Conservation (phyloP, 768 basidiomycete genomes). For the Podaxis carcinomalis region DNA sequence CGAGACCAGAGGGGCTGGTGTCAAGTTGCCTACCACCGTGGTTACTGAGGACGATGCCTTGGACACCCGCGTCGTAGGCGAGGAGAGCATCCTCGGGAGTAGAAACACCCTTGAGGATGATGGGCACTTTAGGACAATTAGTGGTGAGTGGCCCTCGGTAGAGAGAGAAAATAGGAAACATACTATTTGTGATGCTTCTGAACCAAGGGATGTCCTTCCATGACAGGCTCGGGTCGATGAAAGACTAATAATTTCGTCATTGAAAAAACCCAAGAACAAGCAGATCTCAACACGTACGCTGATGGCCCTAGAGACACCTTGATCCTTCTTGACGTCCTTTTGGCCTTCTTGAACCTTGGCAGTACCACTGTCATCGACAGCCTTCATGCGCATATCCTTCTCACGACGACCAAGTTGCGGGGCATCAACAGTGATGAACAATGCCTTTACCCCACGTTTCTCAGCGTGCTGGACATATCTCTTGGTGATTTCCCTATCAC, state of each 20-base stretch:
- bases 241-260: constrained; percentile 49
- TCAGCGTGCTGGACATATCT: constrained; percentile 89
- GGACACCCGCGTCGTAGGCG: constrained; percentile 73
- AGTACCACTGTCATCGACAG: constrained; percentile 71
- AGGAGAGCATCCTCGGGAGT: constrained; percentile 64
- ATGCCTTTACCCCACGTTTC: constrained; percentile 81
- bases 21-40: constrained; percentile 80
- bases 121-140: constrained; percentile 56
- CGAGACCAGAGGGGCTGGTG: constrained; percentile 82
- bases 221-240: constrained; percentile 87
- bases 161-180: constrained; percentile 34
- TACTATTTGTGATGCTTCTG: constrained; percentile 69
- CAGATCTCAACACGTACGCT: constrained; percentile 43
- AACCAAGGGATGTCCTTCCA: constrained; percentile 89
- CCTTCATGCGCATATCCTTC: constrained; percentile 98
- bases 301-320: constrained; percentile 93
- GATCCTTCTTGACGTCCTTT: constrained; percentile 66
- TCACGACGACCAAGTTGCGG: constrained; percentile 93
- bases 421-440: constrained; percentile 99
- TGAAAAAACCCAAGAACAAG: not conserved
- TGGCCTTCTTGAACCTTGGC: constrained; percentile 51
- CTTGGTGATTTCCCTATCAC: constrained; percentile 80
- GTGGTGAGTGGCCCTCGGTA: not conserved
- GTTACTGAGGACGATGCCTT: constrained; percentile 80
- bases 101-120: constrained; percentile 84